Evolutionary conservation across 2,329 filamentous ascomycete genomes (phyloP).

Genomic region (Trichophyton simii): DNA sequence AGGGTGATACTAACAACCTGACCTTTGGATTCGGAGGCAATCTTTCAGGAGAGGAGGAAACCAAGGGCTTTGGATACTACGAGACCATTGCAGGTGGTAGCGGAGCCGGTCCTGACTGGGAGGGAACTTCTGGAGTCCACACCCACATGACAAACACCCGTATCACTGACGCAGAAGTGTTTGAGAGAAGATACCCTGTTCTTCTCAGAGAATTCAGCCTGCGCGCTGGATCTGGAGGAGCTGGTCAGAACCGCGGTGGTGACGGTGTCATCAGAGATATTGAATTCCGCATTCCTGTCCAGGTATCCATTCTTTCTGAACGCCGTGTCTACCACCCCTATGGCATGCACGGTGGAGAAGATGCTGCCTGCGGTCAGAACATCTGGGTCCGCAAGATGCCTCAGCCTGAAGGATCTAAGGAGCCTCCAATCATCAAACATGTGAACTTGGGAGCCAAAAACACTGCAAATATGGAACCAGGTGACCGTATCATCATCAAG

Average conservation of each 20-base stretch:
- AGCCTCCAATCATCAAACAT: slow-evolving; percentile 16
- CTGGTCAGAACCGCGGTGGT: slow-evolving; percentile 56
- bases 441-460: slow-evolving; percentile 24
- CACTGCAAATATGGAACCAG: slow-evolving; percentile 22
- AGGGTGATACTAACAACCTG: slow-evolving; percentile 68
- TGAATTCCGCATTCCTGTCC: slow-evolving; percentile 65
- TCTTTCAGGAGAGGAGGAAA: slow-evolving; percentile 38
- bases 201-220: slow-evolving; percentile 58
- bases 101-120: slow-evolving; percentile 60
- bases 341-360: slow-evolving; percentile 66
- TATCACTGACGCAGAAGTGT: slow-evolving; percentile 68
- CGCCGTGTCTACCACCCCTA: slow-evolving; percentile 62
- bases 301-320: slow-evolving; percentile 65
- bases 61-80: slow-evolving; percentile 64
- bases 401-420: slow-evolving; percentile 25
- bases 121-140: slow-evolving; percentile 64
- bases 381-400: slow-evolving; percentile 65
- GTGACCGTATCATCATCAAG: slow-evolving; percentile 28
- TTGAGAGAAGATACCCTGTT: slow-evolving; percentile 65
- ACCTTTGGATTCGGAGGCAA: slow-evolving; percentile 67
- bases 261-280: slow-evolving; percentile 68
- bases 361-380: slow-evolving; percentile 65
- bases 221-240: slow-evolving; percentile 49
- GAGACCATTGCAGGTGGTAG: slow-evolving; percentile 71
- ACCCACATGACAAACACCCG: slow-evolving; percentile 79